Base-by-base conservation (phyloP, 2,329 filamentous ascomycete species). In the Alternaria dauci region DNA sequence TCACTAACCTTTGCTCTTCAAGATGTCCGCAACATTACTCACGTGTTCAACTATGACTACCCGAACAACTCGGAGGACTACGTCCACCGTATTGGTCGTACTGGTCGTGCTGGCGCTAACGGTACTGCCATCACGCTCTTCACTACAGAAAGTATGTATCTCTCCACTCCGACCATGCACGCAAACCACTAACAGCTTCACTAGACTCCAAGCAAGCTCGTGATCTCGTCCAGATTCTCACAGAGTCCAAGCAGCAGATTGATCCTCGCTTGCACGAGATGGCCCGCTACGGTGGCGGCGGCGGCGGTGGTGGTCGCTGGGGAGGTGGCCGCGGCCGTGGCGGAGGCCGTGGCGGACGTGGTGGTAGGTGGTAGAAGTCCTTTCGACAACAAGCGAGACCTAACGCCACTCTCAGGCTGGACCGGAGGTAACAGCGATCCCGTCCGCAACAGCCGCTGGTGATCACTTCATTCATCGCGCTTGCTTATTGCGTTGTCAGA, bases 1-100 rank as follows among this genome's bases (percentile, higher is more conserved):
- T 82, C 88, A 88, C 93, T 96, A 96, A 96, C 91, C 86, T 88
- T 81, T 86, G 80, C 84, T 81, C 84, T 85, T 83, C 79, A 97
- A 98, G 95, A 99, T 91, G 95, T 99, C 86, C 94, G 94, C 85
- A 96, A 99, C 88, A 99, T 99, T 86, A 98, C 95, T 84, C 95
- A 99, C 85, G 95, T 99, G 84, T 88, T 99, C 85, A 98, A 98
- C 89, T 97, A 98, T 92, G 95, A 98, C 82, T 98, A 98, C 83
- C 94, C 94, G 81, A 98, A 98, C 86, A 98, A 89, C 80, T 89
- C 87, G 74, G 87, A 89, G 80, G 87, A 89, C 75, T 89, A 89
- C 74, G 86, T 89, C 78, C 87, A 89, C 79, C 87, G 87, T 76
- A 89, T 89, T 78, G 87, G 87, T 77, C 86, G 87, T 82, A 89